Conservation (phyloP, 208 protist genomes). For the Kentomonas sorsogonicus region DNA sequence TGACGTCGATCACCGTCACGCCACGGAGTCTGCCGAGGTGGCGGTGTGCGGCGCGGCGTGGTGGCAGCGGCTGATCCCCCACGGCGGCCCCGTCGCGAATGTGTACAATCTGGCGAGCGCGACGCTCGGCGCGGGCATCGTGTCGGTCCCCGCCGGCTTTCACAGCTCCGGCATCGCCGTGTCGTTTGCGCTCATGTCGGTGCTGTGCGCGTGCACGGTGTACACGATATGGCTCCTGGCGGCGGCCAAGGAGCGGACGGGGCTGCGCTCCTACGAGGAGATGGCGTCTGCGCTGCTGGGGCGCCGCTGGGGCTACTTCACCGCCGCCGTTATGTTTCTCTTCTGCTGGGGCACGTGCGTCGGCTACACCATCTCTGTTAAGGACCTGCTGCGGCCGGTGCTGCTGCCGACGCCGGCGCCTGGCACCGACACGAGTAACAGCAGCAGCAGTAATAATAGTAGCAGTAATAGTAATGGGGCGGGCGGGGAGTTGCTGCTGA, state of each 20-base stretch:
- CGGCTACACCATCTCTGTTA: slow-evolving; percentile 72
- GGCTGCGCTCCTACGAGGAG: slow-evolving; percentile 73
- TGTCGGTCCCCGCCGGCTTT: slow-evolving; percentile 65
- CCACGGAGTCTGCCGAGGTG: too few species aligned
- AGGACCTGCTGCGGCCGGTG: slow-evolving; percentile 56
- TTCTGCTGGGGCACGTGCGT: slow-evolving; percentile 80
- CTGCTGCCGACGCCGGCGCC: slow-evolving; percentile 26
- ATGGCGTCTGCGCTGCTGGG: slow-evolving; percentile 59
- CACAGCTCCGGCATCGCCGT: slow-evolving; percentile 58
- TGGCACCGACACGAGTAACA: too few species aligned
- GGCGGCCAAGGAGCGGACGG: slow-evolving; percentile 52
- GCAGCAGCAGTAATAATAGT: too few species aligned
- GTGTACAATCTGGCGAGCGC: slow-evolving; percentile 69
- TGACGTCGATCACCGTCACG: too few species aligned
- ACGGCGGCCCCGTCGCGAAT: slow-evolving; percentile 57
- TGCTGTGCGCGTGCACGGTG: slow-evolving; percentile 49
- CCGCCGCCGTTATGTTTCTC: slow-evolving; percentile 65
- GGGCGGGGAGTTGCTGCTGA: too few species aligned
- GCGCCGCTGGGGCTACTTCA: slow-evolving; percentile 59
- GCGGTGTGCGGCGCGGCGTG: not conserved
- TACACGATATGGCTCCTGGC: slow-evolving; percentile 77
- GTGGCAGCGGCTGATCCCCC: slow-evolving; percentile 33
- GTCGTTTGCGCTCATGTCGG: slow-evolving; percentile 37
- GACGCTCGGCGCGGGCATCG: slow-evolving; percentile 78
- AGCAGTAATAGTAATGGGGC: too few species aligned